phyloP scores from a whole-genome alignment of 305 asterid species.

The Stenogyne calaminthoides region DNA sequence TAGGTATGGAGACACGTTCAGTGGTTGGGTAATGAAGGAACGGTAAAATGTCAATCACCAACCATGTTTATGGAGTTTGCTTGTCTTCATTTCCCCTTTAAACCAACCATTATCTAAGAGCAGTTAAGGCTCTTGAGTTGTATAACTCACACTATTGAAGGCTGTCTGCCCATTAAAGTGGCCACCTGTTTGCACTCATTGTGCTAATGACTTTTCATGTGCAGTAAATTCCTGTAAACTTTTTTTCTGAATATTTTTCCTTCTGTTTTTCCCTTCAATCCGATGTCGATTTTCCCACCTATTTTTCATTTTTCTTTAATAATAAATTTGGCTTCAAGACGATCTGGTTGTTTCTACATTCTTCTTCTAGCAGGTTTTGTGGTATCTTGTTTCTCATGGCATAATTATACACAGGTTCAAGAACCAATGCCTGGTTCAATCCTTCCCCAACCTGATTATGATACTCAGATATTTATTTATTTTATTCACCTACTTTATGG shows the following conservation, averaged over 20 bases:
- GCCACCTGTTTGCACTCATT: conserved; percentile 5
- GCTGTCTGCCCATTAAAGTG: conserved; percentile 23
- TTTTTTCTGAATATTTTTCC: background rate
- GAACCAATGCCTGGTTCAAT: too few species aligned
- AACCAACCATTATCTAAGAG: conserved; percentile 3
- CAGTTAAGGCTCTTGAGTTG: conserved; percentile 29
- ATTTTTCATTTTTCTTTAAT: background rate
- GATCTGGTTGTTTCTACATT: background rate
- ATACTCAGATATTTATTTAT: too few species aligned
- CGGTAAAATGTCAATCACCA: conserved; percentile 11
- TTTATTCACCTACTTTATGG: too few species aligned
- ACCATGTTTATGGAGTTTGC: conserved; percentile 23
- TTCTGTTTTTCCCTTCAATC: background rate
- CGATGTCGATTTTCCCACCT: background rate
- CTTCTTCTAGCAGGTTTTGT: background rate
- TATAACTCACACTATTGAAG: conserved; percentile 27
- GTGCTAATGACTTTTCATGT: background rate
- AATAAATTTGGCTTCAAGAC: background rate
- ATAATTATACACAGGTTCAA: background rate
- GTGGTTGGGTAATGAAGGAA: conserved; percentile 23
- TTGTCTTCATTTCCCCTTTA: background rate
- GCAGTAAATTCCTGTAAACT: background rate
- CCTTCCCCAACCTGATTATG: too few species aligned
- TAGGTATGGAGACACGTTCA: background rate
- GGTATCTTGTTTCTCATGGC: background rate